Evolutionary conservation across 805 yeast species (phyloP).

Genomic region (Candida jianshihensis): DNA sequence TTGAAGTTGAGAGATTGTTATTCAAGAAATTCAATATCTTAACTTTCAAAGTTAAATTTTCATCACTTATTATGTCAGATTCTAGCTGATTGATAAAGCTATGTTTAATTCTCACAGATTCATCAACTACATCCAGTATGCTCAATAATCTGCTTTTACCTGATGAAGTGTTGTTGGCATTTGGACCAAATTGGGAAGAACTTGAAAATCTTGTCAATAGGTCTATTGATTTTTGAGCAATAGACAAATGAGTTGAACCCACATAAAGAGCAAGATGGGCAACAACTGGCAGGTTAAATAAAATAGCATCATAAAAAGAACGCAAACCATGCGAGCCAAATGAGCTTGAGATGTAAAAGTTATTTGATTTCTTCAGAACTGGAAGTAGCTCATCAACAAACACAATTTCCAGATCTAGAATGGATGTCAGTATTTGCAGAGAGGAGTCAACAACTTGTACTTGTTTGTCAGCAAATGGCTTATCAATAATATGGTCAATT

Average conservation of each 20-base stretch:
- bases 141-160: conserved; percentile 60
- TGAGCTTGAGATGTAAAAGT: conserved; percentile 25
- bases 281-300: conserved; percentile 63
- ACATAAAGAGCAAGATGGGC: conserved; percentile 72
- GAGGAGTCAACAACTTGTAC: conserved; percentile 33
- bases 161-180: conserved; percentile 28
- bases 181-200: conserved; percentile 38
- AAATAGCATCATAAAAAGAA: conserved; percentile 64
- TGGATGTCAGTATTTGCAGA: conserved; percentile 36
- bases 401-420: conserved; percentile 50
- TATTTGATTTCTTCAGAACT: conserved; percentile 33
- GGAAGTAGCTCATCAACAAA: conserved; percentile 52
- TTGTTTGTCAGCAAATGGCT: conserved; percentile 25
- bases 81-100: conserved; percentile 67
- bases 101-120: conserved; percentile 64
- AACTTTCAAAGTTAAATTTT: conserved; percentile 43
- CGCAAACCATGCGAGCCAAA: conserved; percentile 53
- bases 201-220: conserved; percentile 45
- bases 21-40: conserved; percentile 53
- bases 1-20: conserved; percentile 36
- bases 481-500: conserved; percentile 44
- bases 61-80: conserved; percentile 32
- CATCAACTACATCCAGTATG: conserved; percentile 69
- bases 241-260: conserved; percentile 42
- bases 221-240: conserved; percentile 48